These are phyloP conservation scores for Cetraspora pellucida DNA, from an alignment of 192 early-diverging fungal genomes.

Conservation along the genomic window DNA sequence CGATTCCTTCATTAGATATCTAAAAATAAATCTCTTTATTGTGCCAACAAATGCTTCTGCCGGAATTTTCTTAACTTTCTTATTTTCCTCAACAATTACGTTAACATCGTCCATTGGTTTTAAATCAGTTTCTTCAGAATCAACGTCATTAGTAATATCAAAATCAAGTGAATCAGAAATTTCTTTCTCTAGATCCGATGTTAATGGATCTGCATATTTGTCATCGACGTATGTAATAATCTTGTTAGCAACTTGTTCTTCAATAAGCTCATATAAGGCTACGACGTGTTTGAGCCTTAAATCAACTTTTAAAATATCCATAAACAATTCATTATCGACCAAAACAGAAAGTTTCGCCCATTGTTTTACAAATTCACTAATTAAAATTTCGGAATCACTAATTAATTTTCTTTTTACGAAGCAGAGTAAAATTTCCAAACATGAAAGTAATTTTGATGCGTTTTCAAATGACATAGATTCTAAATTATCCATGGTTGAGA, in stretches of 20 bases:
- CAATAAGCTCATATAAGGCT: constrained; percentile 31
- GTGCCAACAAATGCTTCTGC: constrained; percentile 25
- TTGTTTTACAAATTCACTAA: constrained; percentile 17
- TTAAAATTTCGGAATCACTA: neutral
- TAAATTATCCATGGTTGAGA: neutral
- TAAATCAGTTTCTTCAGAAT: no score
- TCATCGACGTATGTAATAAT: constrained; percentile 18
- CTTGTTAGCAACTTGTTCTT: constrained; percentile 18
- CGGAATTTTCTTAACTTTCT: constrained; percentile 11
- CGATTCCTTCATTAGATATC: constrained; percentile 13
- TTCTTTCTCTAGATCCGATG: neutral
- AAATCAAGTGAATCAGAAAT: neutral
- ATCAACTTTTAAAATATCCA: neutral
- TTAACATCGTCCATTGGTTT: no score
- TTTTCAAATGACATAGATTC: neutral
- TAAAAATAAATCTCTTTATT: constrained; percentile 32
- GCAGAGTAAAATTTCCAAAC: constrained; percentile 34
- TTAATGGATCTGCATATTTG: constrained; percentile 21
- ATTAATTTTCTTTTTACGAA: constrained; percentile 27
- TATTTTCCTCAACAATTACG: no score
- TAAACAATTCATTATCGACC: neutral
- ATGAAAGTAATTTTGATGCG: constrained; percentile 23
- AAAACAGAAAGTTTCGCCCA: constrained; percentile 32
- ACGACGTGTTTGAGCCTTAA: constrained; percentile 25
- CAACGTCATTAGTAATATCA: neutral